Conservation (phyloP, 371 early-diverging fungal genomes). For the Lichtheimia ornata region DNA sequence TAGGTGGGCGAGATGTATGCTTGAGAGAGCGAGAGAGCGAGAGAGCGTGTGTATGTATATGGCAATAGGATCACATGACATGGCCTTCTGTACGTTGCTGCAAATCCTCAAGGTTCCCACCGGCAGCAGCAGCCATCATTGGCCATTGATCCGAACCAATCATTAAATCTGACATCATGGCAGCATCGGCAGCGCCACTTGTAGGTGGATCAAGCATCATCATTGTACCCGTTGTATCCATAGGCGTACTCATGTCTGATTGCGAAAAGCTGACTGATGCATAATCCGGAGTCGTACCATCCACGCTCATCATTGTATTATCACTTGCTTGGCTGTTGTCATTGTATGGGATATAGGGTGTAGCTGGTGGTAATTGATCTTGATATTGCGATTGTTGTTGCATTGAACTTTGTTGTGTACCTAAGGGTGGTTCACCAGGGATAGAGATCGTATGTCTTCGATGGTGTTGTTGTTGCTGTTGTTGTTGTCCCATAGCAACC, state of each 20-base stretch:
- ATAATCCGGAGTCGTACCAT: not conserved
- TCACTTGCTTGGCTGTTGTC: constrained; percentile 6
- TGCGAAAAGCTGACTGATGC: not conserved
- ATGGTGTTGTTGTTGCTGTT: no score
- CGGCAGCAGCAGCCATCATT: not conserved
- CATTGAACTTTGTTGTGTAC: no score
- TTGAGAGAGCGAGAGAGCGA: no score
- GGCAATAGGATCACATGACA: constrained; percentile 7
- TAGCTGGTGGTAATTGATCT: no score
- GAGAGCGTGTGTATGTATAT: not conserved
- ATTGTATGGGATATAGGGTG: no score
- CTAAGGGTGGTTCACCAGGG: no score
- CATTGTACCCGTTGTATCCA: constrained; percentile 1
- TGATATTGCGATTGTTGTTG: no score
- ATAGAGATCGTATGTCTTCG: no score
- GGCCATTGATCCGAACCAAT: constrained; percentile 3
- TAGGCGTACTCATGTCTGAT: not conserved
- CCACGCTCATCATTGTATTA: constrained; percentile 6
- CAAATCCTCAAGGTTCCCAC: not conserved
- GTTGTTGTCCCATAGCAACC: not conserved
- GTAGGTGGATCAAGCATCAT: constrained; percentile 6
- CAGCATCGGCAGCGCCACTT: constrained; percentile 2
- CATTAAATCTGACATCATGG: constrained; percentile 4
- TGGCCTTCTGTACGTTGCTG: constrained; percentile 12
- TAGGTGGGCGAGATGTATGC: no score